These are phyloP conservation scores for Vaccinium macrocarpon DNA, from an alignment of 148 eudicot species.

Conservation along the genomic window DNA sequence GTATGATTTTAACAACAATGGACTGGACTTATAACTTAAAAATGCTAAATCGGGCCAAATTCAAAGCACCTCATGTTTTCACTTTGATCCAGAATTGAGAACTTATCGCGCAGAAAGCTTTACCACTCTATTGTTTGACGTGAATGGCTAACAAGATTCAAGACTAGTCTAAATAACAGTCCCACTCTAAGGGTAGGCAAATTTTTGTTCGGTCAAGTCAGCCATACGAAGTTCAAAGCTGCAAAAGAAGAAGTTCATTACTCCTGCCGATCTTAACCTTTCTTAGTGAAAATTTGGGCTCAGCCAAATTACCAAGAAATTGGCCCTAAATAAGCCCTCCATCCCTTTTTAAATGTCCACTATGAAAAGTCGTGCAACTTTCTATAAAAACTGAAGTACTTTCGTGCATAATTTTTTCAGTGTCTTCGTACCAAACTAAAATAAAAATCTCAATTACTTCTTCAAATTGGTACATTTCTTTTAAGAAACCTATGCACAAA, in stretches of 20 bases:
- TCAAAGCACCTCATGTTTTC: not conserved
- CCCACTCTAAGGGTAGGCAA: not conserved
- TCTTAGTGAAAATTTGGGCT: not conserved
- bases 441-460: not conserved
- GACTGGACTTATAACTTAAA: not conserved
- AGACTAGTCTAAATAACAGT: not conserved
- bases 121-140: not conserved
- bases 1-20: too few relatives aligned
- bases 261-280: not conserved
- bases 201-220: not conserved
- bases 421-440: not conserved
- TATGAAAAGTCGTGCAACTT: too few relatives aligned
- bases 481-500: not conserved
- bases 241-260: not conserved
- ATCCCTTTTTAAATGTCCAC: not conserved
- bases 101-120: not conserved
- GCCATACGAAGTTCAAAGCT: not conserved
- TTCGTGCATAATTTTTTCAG: not conserved
- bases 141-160: not conserved
- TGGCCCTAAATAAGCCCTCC: not conserved
- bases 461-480: not conserved
- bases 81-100: not conserved
- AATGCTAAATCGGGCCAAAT: not conserved
- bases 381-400: too few relatives aligned
- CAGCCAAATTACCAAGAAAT: not conserved